These are phyloP conservation scores for Candida stauntonica DNA, from an alignment of 805 yeast genomes.

Conservation along the genomic window DNA sequence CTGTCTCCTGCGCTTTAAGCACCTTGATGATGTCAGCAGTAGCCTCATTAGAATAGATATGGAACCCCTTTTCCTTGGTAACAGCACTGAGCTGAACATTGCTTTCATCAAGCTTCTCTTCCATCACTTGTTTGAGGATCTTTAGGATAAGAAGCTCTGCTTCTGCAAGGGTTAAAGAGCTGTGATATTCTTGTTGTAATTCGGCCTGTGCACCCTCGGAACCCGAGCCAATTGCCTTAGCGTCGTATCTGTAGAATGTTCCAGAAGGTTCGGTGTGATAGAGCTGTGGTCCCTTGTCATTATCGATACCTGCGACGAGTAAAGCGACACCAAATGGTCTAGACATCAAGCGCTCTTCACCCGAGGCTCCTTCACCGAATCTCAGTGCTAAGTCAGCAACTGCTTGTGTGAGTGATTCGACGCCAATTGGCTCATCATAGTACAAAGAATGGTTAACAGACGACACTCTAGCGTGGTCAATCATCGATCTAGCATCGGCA, in stretches of 20 bases:
- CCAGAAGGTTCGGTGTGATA: constrained; percentile 99
- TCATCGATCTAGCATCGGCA: constrained; percentile 98
- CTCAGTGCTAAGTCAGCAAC: constrained; percentile 96
- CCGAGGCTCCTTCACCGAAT: constrained; percentile 96
- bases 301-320: constrained; percentile 90
- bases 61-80: constrained; percentile 80
- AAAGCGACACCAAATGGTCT: constrained; percentile 99
- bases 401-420: constrained; percentile 91
- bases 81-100: constrained; percentile 95
- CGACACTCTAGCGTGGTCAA: constrained; percentile 93
- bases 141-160: constrained; percentile 88
- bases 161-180: constrained; percentile 83
- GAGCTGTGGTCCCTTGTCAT: constrained; percentile 91
- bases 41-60: constrained; percentile 76
- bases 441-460: constrained; percentile 84
- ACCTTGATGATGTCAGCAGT: constrained; percentile 76
- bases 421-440: constrained; percentile 88
- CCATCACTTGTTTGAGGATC: constrained; percentile 96
- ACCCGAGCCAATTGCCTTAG: constrained; percentile 98
- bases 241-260: constrained; percentile 94
- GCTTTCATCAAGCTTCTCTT: constrained; percentile 91
- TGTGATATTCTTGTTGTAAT: constrained; percentile 93
- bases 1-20: constrained; percentile 66
- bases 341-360: constrained; percentile 88
- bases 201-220: constrained; percentile 99